Evolutionary conservation across 2,329 filamentous ascomycete species (phyloP).

Genomic region (Cladorrhinum sp.): DNA sequence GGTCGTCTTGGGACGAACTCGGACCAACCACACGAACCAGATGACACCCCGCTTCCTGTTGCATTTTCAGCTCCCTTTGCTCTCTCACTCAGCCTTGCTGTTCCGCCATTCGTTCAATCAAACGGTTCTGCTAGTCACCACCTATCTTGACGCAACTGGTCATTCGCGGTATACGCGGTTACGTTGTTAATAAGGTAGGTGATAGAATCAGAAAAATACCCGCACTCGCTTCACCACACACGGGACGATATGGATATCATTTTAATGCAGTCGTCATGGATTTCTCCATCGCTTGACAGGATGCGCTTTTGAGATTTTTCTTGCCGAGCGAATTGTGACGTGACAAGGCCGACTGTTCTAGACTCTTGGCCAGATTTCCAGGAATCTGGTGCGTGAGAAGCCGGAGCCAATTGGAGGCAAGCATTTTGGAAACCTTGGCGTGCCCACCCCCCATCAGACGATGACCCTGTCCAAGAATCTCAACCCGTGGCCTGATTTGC

Average conservation of each 20-base stretch:
- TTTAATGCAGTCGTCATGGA: no score
- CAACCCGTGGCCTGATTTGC: slow-evolving; percentile 11
- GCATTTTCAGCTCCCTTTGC: not conserved
- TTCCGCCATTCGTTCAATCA: not conserved
- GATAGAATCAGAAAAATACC: no score
- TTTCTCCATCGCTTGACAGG: no score
- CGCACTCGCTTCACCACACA: no score
- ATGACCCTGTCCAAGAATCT: not conserved
- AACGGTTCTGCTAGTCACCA: no score
- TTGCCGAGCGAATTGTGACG: slow-evolving; percentile 10
- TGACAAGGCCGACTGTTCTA: slow-evolving; percentile 16
- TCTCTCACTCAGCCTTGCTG: not conserved
- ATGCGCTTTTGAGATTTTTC: not conserved
- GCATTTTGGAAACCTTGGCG: not conserved
- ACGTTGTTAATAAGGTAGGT: no score
- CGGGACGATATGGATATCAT: no score
- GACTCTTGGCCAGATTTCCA: slow-evolving; percentile 16
- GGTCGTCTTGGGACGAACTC: not conserved
- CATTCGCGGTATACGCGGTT: not conserved
- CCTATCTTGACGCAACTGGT: not conserved
- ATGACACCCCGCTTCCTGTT: not conserved
- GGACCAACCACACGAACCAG: not conserved
- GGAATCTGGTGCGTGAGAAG: slow-evolving; percentile 10
- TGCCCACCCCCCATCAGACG: slow-evolving; percentile 1
- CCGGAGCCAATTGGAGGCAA: slow-evolving; percentile 9